phyloP scores from a whole-genome alignment of 257 asterid genomes.

The Datura wrightii region DNA sequence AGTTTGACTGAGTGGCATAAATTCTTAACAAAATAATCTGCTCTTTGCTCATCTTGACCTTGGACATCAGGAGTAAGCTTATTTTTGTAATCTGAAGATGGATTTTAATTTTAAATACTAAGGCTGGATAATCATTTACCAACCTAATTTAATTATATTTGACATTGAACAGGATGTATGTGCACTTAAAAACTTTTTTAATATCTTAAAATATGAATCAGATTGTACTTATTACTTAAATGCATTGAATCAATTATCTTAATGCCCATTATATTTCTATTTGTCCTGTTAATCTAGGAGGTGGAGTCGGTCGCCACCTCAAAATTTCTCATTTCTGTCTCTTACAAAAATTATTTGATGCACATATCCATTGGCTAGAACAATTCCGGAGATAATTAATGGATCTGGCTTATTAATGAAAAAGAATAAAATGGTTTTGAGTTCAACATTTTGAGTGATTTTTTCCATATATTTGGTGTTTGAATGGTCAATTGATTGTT shows the following conservation, averaged over 20 bases:
- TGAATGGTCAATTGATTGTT: slow-evolving; percentile 23
- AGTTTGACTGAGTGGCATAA: background rate
- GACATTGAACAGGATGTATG: background rate
- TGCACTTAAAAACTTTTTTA: background rate
- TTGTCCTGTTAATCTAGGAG: background rate
- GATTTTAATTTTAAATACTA: background rate
- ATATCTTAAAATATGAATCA: background rate
- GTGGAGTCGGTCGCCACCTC: background rate
- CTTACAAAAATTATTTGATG: background rate
- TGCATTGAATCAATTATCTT: background rate
- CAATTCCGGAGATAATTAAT: background rate
- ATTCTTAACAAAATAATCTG: slow-evolving; percentile 4
- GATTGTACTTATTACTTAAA: background rate
- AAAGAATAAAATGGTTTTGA: background rate
- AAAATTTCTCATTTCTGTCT: background rate
- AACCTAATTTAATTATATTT: background rate
- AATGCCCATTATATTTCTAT: background rate
- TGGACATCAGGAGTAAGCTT: background rate
- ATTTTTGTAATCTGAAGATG: background rate
- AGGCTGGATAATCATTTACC: background rate
- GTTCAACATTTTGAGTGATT: background rate
- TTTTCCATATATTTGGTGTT: background rate
- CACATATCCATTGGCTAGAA: background rate
- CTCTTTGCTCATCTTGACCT: background rate
- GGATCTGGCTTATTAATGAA: background rate